phyloP scores from a whole-genome alignment of 768 basidiomycete genomes.

The Tulasnella calospora region DNA sequence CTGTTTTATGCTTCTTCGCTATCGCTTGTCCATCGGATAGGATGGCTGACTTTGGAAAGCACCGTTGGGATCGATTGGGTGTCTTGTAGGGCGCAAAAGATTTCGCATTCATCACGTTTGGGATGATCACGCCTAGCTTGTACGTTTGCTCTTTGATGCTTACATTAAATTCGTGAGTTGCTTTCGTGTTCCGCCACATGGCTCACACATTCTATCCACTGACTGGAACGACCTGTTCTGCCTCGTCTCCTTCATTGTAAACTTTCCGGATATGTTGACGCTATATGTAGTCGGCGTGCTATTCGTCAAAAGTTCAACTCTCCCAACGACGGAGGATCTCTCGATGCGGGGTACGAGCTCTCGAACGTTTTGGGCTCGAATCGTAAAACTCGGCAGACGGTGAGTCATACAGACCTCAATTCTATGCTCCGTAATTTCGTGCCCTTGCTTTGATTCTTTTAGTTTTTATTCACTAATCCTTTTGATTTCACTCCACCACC shows the following conservation, averaged over 20 bases:
- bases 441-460: too few relatives aligned
- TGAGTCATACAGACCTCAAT: neutral
- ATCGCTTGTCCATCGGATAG: neutral
- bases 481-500: neutral
- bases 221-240: too few relatives aligned
- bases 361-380: neutral
- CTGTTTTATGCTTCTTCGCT: too few relatives aligned
- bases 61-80: neutral
- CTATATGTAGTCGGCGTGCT: too few relatives aligned
- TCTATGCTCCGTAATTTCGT: neutral
- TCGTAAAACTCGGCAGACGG: neutral
- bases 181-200: neutral
- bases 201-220: neutral
- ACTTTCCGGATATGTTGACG: too few relatives aligned
- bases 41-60: neutral
- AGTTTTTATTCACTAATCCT: neutral
- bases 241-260: too few relatives aligned
- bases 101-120: neutral
- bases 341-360: neutral
- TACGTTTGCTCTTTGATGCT: conserved; percentile 2
- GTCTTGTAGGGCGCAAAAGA: neutral
- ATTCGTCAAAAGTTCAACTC: neutral
- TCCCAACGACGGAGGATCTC: neutral
- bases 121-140: neutral
- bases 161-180: conserved; percentile 6